Base-by-base conservation (phyloP, 2,329 filamentous ascomycete genomes). In the Botryosphaeria agaves region DNA sequence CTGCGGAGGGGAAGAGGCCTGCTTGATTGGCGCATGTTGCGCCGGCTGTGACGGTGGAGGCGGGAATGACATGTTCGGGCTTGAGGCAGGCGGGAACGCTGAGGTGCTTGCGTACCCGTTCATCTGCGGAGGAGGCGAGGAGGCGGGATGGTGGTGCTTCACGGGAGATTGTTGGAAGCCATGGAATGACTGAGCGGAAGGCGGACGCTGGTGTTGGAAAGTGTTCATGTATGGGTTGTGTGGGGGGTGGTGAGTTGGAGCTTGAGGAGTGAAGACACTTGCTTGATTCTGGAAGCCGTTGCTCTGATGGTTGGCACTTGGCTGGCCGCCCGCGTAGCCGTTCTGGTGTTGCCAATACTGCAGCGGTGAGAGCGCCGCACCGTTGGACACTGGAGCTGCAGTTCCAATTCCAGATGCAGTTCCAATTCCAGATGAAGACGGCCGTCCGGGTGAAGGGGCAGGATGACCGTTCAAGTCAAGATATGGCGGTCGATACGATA, bases 41-140 rank as follows among this genome's bases (percentile, higher is more conserved):
- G 51, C 44, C 5, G 40, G 46, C 14, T 47, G 46, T 18, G 38
- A 38, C 15, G 43, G 43, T 32, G 32, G 45, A 5, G 49, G 51
- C 45, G 42, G 66, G 51, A 47, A 59, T 44, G 44, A 67, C 50
- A 33, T 64, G 51, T 49, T 66, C 43, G 32, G 64, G 57, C 46
- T 51, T 34, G 49, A 44, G 12, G 38, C 34, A 38, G 51, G 50
- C 28, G 49, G 45, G 37, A 48, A 48, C 44, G 26, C 49, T 51
- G 17, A 42, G 38, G 14, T 44, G 42, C 9, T 41, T 38, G n/a
- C 33, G 37, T 9, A 44, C 34, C 18, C 40, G 36, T 27, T 41
- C 38, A 17, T 41, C 35, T 34, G 42, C 42, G 32, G 16, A 14
- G 59, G 59, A 14, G 60, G 62, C 50, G 62, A 59, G 2, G 57